Evolutionary conservation across 345 rosid genomes (phyloP), one percentile per base, ranked within the genome.

Genomic region (Microthlaspi erraticum): DNA sequence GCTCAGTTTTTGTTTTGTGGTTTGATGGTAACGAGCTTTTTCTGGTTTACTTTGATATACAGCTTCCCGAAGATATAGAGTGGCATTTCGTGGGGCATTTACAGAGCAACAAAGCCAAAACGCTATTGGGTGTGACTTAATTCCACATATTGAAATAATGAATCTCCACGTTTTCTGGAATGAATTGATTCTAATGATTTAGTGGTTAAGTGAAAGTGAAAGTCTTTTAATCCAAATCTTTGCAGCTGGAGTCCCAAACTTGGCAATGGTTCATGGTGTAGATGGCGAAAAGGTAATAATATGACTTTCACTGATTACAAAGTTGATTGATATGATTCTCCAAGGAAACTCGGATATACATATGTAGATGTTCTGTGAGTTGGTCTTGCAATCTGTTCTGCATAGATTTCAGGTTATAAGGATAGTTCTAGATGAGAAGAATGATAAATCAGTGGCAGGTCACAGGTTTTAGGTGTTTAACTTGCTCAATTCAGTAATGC

Each of bases 41-140:
- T 23, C 12, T 64, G 8, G 46, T 39, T 54, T 11, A 5, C 3
- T 44, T 43, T 72, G 16, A 18, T 10, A 8, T 32, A 73, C 87
- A 90, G 98, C 89, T 90, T 39, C 98, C 97, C 1, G 84, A 77
- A 57, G 96, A 93, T 74, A 82, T 93, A 14, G 80, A 91, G 73
- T 93, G 98, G 97, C 97, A 90, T 79, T 93, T 82, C 68, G 73
- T 88, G 32, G 98, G 97, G 63, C 96, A 88, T 71, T 78, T 91
- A 80, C 98, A 93, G 84, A 87, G 87, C 78, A 93, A 93, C 83
- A 93, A 93, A 86, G 96, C 81, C 58, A 93, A 90, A 77, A 69
- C 79, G 37, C 87, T 93, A 70, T 70, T 93, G 57, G 80, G 98
- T 93, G 64, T 78, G 87, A 34, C 26, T 68, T 10, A 20, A 0